Conservation (phyloP, 2,329 filamentous ascomycete genomes). For the Mycosphaerella arachidis region DNA sequence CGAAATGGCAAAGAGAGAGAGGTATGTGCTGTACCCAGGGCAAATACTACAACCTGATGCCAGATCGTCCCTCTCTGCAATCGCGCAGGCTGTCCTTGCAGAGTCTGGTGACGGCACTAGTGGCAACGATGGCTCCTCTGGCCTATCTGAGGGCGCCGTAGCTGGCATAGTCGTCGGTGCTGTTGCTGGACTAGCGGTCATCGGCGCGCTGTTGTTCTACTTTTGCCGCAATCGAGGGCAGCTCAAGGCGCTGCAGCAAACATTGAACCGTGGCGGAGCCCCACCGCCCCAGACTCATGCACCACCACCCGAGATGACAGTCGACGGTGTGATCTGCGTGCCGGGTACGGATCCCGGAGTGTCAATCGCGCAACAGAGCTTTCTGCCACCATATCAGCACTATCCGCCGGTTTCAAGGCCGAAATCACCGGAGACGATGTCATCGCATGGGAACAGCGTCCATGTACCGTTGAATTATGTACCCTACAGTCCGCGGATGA, state of each 20-base stretch:
- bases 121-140: not conserved
- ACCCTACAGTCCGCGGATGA: not conserved
- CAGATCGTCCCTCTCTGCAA: not conserved
- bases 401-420: not conserved
- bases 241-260: not conserved
- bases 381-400: not conserved
- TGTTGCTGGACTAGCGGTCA: not conserved
- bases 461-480: not conserved
- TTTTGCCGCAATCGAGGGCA: not conserved
- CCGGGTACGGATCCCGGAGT: not conserved
- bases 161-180: not conserved
- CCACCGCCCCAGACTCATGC: not conserved
- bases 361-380: not conserved
- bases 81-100: not conserved
- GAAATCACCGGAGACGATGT: not conserved
- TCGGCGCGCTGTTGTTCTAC: not conserved
- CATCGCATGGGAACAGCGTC: not conserved
- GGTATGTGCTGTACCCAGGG: not conserved
- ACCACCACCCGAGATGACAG: conserved; percentile 1
- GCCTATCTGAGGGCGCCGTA: not conserved
- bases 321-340: conserved; percentile 3
- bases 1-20: conserved; percentile 14
- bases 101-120: not conserved
- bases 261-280: too few species aligned
- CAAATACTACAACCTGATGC: not conserved